Evolutionary conservation across 192 early-diverging fungal species (phyloP), one percentile per base, ranked within the genome.

Genomic region (Podila clonocystis): DNA sequence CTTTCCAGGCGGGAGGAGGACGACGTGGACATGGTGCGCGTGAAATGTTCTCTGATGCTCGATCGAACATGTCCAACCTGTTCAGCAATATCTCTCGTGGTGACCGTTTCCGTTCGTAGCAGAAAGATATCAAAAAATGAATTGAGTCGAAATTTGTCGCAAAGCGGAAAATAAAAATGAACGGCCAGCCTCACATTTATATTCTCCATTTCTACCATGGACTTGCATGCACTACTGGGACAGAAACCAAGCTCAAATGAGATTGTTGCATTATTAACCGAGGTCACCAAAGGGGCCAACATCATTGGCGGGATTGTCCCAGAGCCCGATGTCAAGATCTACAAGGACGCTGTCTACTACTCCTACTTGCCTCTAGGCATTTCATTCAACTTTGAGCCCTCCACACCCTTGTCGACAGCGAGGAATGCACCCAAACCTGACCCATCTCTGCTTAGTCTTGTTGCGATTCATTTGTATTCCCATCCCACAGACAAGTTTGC

Each of bases 401-500:
- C 50, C 11, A 57, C 29, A 30, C 67, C 74, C 1, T 22, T 76
- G 36, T 31, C 20, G 7, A n/a, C 57, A 20, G 36, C 19, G 9
- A 26, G 24, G 26, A 36, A 69, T 20, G 28, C 50, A 15, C 31
- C 30, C 17, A 58, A 69, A 0, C 68, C 70, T 9, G 64, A 74
- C 26, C 19, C 57, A 9, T 33, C 61, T 33, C 28, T 38, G 1
- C 50, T 84, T 19, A 63, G 19, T 5, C 68, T 87, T 9, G 82
- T 76, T 57, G 75, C 86, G 5, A 80, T 87, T 28, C 85, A 87
- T 59, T 58, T 87, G 0, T 87, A 84, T 58, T 82, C 75, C n/a
- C 50, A 73, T 2, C 67, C 69, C 6, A 74, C 84, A 4, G 84
- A 88, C 50, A 76, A 82, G 17, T 86, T 85, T 58, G 45, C 60